Evolutionary conservation across 495 filamentous ascomycete species (phyloP).

Genomic region (Hyaloscypha hepaticicola): DNA sequence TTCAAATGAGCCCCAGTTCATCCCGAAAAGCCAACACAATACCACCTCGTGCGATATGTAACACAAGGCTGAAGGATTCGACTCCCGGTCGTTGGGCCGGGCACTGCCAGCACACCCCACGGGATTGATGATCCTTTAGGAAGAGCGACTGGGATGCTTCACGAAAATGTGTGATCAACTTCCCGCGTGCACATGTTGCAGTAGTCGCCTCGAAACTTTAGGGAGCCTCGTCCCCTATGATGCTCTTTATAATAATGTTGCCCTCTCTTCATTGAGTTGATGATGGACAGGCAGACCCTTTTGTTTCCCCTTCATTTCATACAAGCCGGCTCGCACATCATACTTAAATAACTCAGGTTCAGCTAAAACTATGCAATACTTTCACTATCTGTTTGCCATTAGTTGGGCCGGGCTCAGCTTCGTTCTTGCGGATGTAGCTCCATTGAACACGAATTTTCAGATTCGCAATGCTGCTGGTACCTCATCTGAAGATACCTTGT

Average conservation of each 20-base stretch:
- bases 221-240: neutral
- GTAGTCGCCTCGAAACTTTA: neutral
- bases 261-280: neutral
- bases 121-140: neutral
- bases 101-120: neutral
- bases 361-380: neutral
- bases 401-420: neutral
- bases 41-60: neutral
- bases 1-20: neutral
- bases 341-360: neutral
- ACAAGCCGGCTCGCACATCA: neutral
- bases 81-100: neutral
- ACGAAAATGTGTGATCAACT: neutral
- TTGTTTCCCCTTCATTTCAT: neutral
- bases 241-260: neutral
- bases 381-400: neutral
- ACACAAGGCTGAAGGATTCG: neutral
- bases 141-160: neutral
- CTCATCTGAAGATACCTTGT: neutral
- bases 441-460: slow-evolving; percentile 1
- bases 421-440: neutral
- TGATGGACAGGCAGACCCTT: neutral
- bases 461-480: slow-evolving; percentile 2
- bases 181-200: neutral
- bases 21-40: neutral